Conservation (phyloP, 495 filamentous ascomycete genomes). For the Trichoderma asperelloides region DNA sequence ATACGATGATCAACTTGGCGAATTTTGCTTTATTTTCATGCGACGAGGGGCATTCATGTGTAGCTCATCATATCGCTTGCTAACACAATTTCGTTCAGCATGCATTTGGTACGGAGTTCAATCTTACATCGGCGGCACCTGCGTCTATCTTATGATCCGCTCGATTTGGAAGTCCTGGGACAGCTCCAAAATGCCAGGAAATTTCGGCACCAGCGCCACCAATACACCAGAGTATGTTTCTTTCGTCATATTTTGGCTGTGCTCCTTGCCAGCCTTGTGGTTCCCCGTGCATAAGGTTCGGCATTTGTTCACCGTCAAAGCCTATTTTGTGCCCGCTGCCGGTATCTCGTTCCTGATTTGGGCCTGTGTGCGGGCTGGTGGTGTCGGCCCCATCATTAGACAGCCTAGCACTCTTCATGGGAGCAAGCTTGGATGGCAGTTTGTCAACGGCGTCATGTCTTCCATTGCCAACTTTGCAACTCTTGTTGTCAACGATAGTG, state of each 20-base stretch:
- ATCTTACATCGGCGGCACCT: constrained; percentile 74
- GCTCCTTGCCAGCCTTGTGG: constrained; percentile 79
- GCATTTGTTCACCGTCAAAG: constrained; percentile 88
- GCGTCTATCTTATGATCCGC: constrained; percentile 72
- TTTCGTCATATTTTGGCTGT: constrained; percentile 79
- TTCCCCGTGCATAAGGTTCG: constrained; percentile 66
- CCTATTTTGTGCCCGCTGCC: constrained; percentile 73
- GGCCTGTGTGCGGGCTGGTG: constrained; percentile 74
- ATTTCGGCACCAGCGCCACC: constrained; percentile 53
- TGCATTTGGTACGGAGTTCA: constrained; percentile 87
- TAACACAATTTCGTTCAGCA: constrained; percentile 23
- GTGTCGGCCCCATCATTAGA: constrained; percentile 75
- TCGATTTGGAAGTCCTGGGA: constrained; percentile 64
- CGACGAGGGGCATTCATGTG: background rate
- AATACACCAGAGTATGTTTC: constrained; percentile 70
- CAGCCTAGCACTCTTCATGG: constrained; percentile 58
- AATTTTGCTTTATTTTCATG: background rate
- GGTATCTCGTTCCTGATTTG: constrained; percentile 87
- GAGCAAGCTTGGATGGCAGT: constrained; percentile 65
- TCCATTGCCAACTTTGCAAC: constrained; percentile 92
- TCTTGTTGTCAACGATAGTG: constrained; percentile 76
- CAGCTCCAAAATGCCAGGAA: constrained; percentile 52
- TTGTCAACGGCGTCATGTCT: constrained; percentile 77
- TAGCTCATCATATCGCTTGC: background rate
- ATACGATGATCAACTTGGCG: background rate